A percentile compares a stretch with the other conserved stretches of the same genome.
phyloP scores from a whole-genome alignment of 371 early-diverging fungal genomes.

The Mucor plumbeus region DNA sequence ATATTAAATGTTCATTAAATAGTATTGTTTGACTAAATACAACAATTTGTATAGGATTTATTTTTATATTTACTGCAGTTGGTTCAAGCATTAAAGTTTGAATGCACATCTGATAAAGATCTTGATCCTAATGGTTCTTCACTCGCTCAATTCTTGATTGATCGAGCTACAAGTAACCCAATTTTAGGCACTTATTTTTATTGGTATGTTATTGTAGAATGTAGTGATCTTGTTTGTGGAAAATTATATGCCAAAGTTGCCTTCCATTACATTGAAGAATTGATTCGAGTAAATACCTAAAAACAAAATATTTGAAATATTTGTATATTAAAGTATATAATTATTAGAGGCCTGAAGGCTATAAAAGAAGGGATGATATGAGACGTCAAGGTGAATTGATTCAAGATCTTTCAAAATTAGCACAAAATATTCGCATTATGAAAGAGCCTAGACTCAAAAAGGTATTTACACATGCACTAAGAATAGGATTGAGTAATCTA shows the following conservation, averaged over 20 bases:
- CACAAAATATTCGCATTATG: conserved; percentile 70
- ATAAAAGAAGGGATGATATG: conserved; percentile 73
- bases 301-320: no score
- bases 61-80: conserved; percentile 91
- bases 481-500: neutral
- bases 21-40: neutral
- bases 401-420: conserved; percentile 70
- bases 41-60: conserved; percentile 68
- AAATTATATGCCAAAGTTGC: conserved; percentile 88
- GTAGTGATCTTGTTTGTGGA: conserved; percentile 67
- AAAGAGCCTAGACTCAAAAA: conserved; percentile 88
- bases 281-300: conserved; percentile 58
- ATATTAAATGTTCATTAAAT: neutral
- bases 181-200: conserved; percentile 89
- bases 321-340: neutral
- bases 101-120: conserved; percentile 59
- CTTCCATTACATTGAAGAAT: conserved; percentile 75
- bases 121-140: conserved; percentile 67
- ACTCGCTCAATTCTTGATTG: conserved; percentile 86
- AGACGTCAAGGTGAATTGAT: conserved; percentile 86
- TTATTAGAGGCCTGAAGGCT: conserved; percentile 64
- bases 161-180: conserved; percentile 79
- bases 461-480: conserved; percentile 37
- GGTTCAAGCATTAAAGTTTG: conserved; percentile 97
- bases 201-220: conserved; percentile 97